phyloP scores from a whole-genome alignment of 2,329 filamentous ascomycete species.

The Cucurbitaria berberidis region DNA sequence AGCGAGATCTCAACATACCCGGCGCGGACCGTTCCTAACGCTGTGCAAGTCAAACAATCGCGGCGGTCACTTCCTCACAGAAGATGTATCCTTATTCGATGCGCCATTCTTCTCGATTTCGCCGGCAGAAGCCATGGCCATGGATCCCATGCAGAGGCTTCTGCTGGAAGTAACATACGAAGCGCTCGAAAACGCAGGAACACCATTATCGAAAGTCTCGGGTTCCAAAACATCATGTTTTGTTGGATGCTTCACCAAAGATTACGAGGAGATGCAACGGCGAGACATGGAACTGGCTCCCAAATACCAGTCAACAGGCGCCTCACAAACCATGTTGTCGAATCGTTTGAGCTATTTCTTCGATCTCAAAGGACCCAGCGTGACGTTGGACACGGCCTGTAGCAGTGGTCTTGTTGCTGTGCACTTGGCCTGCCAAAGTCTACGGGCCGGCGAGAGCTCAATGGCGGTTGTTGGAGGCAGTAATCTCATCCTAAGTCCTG shows the following conservation, averaged over 20 bases:
- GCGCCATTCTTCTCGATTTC: slow-evolving; percentile 30
- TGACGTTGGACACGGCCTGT: slow-evolving; percentile 34
- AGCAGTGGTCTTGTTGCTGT: slow-evolving; percentile 24
- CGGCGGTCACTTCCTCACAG: slow-evolving; percentile 26
- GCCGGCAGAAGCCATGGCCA: slow-evolving; percentile 24
- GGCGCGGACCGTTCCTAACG: not conserved
- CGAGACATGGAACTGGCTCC: slow-evolving; percentile 18
- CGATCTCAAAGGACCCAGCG: slow-evolving; percentile 26
- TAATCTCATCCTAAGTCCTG: slow-evolving; percentile 28
- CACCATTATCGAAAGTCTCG: slow-evolving; percentile 14
- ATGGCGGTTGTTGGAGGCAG: slow-evolving; percentile 23
- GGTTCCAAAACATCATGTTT: slow-evolving; percentile 28
- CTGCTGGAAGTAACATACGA: slow-evolving; percentile 34
- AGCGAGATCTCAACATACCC: not conserved
- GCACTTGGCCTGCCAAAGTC: slow-evolving; percentile 33
- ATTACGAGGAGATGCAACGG: slow-evolving; percentile 25
- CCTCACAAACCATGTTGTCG: slow-evolving; percentile 14
- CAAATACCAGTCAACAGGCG: slow-evolving; percentile 20
- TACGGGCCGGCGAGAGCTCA: slow-evolving; percentile 30
- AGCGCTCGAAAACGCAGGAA: slow-evolving; percentile 25
- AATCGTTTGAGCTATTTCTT: slow-evolving; percentile 27
- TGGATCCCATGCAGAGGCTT: slow-evolving; percentile 36
- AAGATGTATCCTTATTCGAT: slow-evolving; percentile 30
- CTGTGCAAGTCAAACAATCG: slow-evolving; percentile 13
- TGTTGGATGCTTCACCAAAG: slow-evolving; percentile 24